Conservation (phyloP, 176 grass and related monocot genomes). For the Saccharum spontaneum region DNA sequence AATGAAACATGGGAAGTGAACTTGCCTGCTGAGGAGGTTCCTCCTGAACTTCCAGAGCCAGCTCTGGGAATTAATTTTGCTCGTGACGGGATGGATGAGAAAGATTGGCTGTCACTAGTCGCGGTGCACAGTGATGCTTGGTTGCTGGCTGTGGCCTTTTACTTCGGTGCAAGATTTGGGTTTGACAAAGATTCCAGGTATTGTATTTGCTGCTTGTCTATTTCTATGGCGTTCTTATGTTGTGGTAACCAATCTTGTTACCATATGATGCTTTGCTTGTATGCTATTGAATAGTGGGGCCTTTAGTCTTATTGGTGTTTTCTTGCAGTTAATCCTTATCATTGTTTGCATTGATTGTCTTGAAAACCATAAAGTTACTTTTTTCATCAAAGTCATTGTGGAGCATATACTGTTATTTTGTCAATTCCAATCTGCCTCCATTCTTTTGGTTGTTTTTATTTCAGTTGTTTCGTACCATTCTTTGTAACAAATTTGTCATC, state of each 20-base stretch:
- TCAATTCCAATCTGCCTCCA: neutral
- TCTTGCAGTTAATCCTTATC: slow-evolving; percentile 11
- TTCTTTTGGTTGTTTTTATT: slow-evolving; percentile 14
- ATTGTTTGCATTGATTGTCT: neutral
- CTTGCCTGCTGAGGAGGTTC: slow-evolving; percentile 89
- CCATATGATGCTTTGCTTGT: neutral
- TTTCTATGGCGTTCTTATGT: neutral
- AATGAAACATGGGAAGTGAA: slow-evolving; percentile 99
- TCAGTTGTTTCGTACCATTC: neutral
- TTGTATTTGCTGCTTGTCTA: slow-evolving; percentile 13
- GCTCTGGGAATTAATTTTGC: slow-evolving; percentile 98
- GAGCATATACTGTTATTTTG: neutral
- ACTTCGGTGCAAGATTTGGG: slow-evolving; percentile 94
- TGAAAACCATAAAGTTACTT: neutral
- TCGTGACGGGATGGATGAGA: slow-evolving; percentile 91
- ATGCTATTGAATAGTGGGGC: neutral
- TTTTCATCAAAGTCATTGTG: neutral
- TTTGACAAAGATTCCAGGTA: slow-evolving; percentile 94
- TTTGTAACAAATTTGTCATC: neutral
- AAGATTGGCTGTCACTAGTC: slow-evolving; percentile 90
- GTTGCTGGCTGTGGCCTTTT: slow-evolving; percentile 80
- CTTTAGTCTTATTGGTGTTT: slow-evolving; percentile 5
- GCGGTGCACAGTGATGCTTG: slow-evolving; percentile 92
- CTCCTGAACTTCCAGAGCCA: slow-evolving; percentile 94
- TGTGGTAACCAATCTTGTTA: neutral